Evolutionary conservation across 2,329 filamentous ascomycete species (phyloP).

Genomic region (Aotearoamyces nothofagi): DNA sequence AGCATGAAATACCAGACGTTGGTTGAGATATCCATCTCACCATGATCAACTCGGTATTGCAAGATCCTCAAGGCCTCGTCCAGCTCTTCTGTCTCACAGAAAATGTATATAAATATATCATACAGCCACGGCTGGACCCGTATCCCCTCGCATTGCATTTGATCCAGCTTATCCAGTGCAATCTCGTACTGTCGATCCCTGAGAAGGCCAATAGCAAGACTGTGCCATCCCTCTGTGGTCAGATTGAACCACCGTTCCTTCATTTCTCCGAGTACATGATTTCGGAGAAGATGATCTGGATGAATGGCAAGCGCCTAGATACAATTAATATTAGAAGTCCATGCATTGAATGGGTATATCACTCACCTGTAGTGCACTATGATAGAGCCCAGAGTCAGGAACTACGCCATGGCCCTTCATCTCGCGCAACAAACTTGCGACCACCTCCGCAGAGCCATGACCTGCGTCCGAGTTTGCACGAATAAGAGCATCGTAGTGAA

Average conservation of each 20-base stretch:
- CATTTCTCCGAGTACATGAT: conserved; percentile 59
- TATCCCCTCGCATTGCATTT: conserved; percentile 42
- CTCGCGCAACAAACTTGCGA: conserved; percentile 52
- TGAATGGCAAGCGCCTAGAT: conserved; percentile 59
- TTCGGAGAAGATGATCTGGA: conserved; percentile 67
- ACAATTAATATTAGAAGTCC: neutral
- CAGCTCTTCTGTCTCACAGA: conserved; percentile 57
- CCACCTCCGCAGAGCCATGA: conserved; percentile 49
- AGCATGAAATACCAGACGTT: conserved; percentile 57
- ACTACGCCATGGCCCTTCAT: conserved; percentile 48
- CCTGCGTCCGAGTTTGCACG: conserved; percentile 49
- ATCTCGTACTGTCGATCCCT: conserved; percentile 74
- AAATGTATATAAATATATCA: conserved; percentile 59
- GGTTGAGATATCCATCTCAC: conserved; percentile 28
- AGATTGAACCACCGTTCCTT: conserved; percentile 54
- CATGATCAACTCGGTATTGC: conserved; percentile 32
- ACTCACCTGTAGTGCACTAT: conserved; percentile 52
- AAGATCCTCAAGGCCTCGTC: conserved; percentile 64
- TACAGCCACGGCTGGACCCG: conserved; percentile 57
- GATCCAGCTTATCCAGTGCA: conserved; percentile 54
- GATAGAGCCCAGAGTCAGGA: conserved; percentile 51
- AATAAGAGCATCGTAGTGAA: conserved; percentile 62
- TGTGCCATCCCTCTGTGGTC: conserved; percentile 45
- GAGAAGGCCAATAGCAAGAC: conserved; percentile 58
- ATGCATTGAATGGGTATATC: neutral